Percentiles rank a stretch among this genome's conserved stretches.
Conservation (phyloP, 768 basidiomycete species). For the Polyporus arcularius region DNA sequence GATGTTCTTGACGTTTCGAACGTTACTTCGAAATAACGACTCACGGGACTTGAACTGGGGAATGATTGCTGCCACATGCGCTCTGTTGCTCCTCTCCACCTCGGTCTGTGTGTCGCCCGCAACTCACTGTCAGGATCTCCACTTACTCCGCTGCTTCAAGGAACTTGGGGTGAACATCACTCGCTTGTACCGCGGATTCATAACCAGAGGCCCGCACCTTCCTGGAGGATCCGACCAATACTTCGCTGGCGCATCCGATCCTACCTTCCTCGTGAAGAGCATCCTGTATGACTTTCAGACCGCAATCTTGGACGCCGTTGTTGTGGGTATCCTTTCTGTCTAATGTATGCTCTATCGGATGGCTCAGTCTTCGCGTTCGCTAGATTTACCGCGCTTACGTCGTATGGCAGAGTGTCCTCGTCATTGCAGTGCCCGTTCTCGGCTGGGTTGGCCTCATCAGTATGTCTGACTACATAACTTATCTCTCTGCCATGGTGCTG, state of each 20-base stretch:
- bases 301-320: conserved; percentile 24
- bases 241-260: conserved; percentile 7
- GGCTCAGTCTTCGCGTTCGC: background rate
- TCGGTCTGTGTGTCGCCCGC: conserved; percentile 12
- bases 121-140: background rate
- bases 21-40: conserved; percentile 20
- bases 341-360: background rate
- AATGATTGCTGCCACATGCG: conserved; percentile 16
- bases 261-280: conserved; percentile 22
- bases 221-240: conserved; percentile 8
- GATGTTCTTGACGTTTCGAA: conserved; percentile 24
- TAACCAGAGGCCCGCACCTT: conserved; percentile 8
- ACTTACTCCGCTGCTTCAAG: background rate
- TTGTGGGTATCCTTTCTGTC: conserved; percentile 7
- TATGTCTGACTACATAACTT: conserved; percentile 4
- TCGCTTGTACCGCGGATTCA: conserved; percentile 12
- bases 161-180: conserved; percentile 21
- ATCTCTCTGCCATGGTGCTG: background rate
- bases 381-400: conserved; percentile 27
- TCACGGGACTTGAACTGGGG: conserved; percentile 13
- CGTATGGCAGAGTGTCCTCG: conserved; percentile 32
- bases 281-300: conserved; percentile 22
- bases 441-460: conserved; percentile 31
- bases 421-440: conserved; percentile 32
- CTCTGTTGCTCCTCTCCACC: conserved; percentile 20